Percentiles rank a stretch among this genome's conserved stretches.
Evolutionary conservation across 495 filamentous ascomycete genomes (phyloP).

Genomic region (Neurospora sp.): DNA sequence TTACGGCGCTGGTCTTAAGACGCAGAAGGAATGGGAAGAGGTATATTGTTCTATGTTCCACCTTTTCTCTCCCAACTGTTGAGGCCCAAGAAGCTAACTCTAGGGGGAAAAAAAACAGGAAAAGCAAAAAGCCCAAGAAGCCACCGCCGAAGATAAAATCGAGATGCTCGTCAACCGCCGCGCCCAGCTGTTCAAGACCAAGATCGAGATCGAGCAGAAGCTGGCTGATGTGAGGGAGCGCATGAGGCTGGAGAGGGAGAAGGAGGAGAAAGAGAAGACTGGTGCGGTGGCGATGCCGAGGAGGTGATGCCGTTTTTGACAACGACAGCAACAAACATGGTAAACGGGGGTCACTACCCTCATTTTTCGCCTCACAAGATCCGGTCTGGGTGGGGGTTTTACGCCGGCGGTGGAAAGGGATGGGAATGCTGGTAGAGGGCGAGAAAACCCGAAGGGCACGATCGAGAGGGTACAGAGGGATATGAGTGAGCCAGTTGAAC

Average conservation of each 20-base stretch:
- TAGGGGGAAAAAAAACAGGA: slow-evolving; percentile 15
- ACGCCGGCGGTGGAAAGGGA: background rate
- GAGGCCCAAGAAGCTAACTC: background rate
- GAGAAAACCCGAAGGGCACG: background rate
- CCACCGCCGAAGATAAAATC: slow-evolving; percentile 25
- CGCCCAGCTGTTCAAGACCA: slow-evolving; percentile 20
- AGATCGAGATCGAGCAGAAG: slow-evolving; percentile 27
- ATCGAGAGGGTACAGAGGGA: background rate
- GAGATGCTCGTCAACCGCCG: slow-evolving; percentile 24
- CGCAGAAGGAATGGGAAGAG: slow-evolving; percentile 29
- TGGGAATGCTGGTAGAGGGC: background rate
- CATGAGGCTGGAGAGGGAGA: slow-evolving; percentile 6
- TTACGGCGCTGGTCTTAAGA: slow-evolving; percentile 52
- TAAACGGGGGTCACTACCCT: no score
- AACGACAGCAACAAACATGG: background rate
- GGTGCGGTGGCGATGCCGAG: background rate
- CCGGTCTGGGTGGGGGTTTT: background rate
- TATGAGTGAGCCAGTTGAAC: background rate
- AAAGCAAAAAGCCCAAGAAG: slow-evolving; percentile 20
- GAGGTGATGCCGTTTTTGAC: background rate
- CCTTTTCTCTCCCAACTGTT: background rate
- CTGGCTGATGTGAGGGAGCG: slow-evolving; percentile 22
- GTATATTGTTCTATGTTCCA: slow-evolving; percentile 10
- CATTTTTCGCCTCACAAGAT: background rate
- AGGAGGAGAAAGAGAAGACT: background rate